Conservation (phyloP, 352 stramenopile species). For the Phytophthora citricola region DNA sequence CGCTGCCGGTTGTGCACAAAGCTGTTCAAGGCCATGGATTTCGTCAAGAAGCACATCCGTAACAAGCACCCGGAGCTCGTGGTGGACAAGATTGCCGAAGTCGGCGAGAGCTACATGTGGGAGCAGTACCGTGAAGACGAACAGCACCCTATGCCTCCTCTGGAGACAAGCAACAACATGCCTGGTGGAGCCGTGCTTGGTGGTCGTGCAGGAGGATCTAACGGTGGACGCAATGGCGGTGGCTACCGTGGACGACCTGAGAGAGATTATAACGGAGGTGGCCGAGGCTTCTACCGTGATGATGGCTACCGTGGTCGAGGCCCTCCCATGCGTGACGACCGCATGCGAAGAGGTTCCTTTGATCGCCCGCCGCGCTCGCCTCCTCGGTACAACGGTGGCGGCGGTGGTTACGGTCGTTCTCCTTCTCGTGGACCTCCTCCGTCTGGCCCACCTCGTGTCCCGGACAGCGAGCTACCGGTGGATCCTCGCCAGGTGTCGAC, state of each 20-base stretch:
- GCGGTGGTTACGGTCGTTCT: conserved; percentile 35
- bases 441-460: conserved; percentile 37
- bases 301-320: conserved; percentile 65
- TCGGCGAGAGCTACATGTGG: conserved; percentile 90
- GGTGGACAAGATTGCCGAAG: conserved; percentile 82
- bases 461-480: conserved; percentile 76
- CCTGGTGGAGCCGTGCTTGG: conserved; percentile 63
- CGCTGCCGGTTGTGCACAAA: conserved; percentile 87
- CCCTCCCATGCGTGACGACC: conserved; percentile 56
- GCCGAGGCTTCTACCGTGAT: conserved; percentile 64
- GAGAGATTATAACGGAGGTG: conserved; percentile 39
- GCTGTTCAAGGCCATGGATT: conserved; percentile 88
- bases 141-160: conserved; percentile 75
- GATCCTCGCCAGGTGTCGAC: conserved; percentile 84
- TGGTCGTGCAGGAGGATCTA: conserved; percentile 44
- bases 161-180: conserved; percentile 74
- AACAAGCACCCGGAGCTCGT: conserved; percentile 89
- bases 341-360: conserved; percentile 56
- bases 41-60: conserved; percentile 90
- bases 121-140: conserved; percentile 86
- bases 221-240: conserved; percentile 40
- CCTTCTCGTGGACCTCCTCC: conserved; percentile 36
- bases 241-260: conserved; percentile 38
- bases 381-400: conserved; percentile 35
- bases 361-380: conserved; percentile 47